phyloP scores from a whole-genome alignment of 352 stramenopile species.

The Globisporangium middletonii region DNA sequence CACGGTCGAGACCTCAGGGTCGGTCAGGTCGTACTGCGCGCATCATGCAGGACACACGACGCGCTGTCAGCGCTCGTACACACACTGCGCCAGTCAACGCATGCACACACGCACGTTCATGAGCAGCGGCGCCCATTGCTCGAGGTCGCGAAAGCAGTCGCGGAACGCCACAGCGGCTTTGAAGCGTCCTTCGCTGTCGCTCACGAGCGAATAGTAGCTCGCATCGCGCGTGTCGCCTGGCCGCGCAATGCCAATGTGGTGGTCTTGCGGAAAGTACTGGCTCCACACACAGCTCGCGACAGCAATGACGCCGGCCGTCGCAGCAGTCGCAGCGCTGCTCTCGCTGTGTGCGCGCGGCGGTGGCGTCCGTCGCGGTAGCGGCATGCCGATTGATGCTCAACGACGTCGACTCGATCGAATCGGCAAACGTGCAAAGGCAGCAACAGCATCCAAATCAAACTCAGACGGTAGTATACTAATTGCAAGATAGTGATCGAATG shows the following conservation, averaged over 20 bases:
- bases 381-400: constrained; percentile 1
- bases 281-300: constrained; percentile 69
- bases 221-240: constrained; percentile 34
- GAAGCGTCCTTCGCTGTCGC: constrained; percentile 46
- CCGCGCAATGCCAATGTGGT: constrained; percentile 34
- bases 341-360: not conserved
- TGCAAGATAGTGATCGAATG: not conserved
- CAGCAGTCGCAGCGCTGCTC: not conserved
- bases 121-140: constrained; percentile 48
- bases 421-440: not conserved
- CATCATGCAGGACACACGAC: not conserved
- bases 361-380: constrained; percentile 10
- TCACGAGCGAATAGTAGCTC: constrained; percentile 43
- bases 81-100: no score
- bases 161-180: constrained; percentile 51
- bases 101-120: constrained; percentile 6
- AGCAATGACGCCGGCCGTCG: constrained; percentile 6
- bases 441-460: not conserved
- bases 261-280: constrained; percentile 71
- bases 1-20: constrained; percentile 37
- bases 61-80: not conserved
- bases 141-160: constrained; percentile 40
- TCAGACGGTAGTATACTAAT: not conserved
- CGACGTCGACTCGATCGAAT: not conserved
- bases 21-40: constrained; percentile 40